Base-by-base conservation (phyloP, 2,329 filamentous ascomycete species). In the Fusarium anguioides region DNA sequence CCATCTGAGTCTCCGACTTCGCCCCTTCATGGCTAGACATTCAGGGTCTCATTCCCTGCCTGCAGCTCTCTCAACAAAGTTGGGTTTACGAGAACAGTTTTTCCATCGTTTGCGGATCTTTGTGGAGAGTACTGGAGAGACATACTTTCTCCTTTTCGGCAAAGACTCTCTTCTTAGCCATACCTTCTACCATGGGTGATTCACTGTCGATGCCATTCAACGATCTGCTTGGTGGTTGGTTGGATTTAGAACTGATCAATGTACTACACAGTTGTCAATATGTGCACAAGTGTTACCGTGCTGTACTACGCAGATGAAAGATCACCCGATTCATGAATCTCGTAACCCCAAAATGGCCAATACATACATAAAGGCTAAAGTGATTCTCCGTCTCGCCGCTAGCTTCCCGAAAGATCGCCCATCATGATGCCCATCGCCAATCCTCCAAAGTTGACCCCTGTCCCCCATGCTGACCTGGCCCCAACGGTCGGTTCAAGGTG, bases 401-500 rank as follows among this genome's bases (percentile, higher is more conserved):
- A 69, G 64, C 40, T 60, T 68, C 63, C 54, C 47, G 41, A 47
- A 37, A 60, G 49, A 62, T 70, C 50, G 50, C 48, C 56, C 24
- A 39, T 50, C 47, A 27, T 52, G 31, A 26, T 37, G 35, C 35
- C 58, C 53, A 44, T 53, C 60, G 67, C 21, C 40, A 64, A 64
- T 47, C 42, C 68, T 57, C 60, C 60, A 59, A 44, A 59, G 39
- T 59, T 36, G 26, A 72, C 49, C 69, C 71, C 48, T 73, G 68
- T 20, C 20, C 56, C 47, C 56, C 60, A 61, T 61, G 55, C 48
- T 56, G 45, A 60, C 58, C 42, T 54, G 36, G 59, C 71, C 71
- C 69, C 71, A 73, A 72, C 71, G 54, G 65, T 55, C 65, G 71
- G 71, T 57, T 59, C 60, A 59, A 68, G 63, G 52, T 50, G 39